Evolutionary conservation across 1,284 basidiomycete species (phyloP), one percentile per base, ranked within the genome.

Genomic region (Apiotrichum mycotoxinovorans): DNA sequence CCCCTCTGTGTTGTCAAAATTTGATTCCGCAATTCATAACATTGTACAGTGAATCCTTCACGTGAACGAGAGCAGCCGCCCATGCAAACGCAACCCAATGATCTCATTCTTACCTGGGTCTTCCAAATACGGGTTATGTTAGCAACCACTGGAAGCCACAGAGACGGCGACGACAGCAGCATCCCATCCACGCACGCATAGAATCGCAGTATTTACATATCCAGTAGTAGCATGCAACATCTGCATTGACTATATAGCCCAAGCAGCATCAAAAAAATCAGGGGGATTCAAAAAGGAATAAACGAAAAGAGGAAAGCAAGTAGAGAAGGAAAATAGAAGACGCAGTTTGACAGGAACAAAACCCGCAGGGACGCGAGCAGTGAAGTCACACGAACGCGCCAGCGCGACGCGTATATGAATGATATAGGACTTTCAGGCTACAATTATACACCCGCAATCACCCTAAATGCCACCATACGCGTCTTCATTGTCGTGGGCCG

Each of bases 391-490:
- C 20, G 40, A 20, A 41, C 40, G 40, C 40, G 40, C 40, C 40
- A 41, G 40, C 40, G 40, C 40, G 40, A 41, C 40, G 40, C 40
- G 40, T 41, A 41, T n/a, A n/a, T n/a, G 18, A 20, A 41, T 41
- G 30, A 40, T 40, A 41, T 41, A 41, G 7, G 40, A 41, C 40
- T 41, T 41, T 41, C 40, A 41, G 40, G 40, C 40, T 41, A 43
- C 42, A 43, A 43, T 26, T 43, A 26, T 25, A 43, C 14, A 30
- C 49, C 11, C 18, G 25, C 49, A 17, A 35, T 17, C 18, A 4
- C 50, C 30, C 22, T 66, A 75, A 50, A 75, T 75, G 5, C 73
- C 73, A 14, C 71, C 73, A 60, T 75, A 75, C n/a, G 69, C 72
- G 58, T 73, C 72, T 9, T 75, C 69, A 22, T 61, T 64, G 64